Conservation (phyloP, 106 monocot genomes). For the Ottelia alismoides region DNA sequence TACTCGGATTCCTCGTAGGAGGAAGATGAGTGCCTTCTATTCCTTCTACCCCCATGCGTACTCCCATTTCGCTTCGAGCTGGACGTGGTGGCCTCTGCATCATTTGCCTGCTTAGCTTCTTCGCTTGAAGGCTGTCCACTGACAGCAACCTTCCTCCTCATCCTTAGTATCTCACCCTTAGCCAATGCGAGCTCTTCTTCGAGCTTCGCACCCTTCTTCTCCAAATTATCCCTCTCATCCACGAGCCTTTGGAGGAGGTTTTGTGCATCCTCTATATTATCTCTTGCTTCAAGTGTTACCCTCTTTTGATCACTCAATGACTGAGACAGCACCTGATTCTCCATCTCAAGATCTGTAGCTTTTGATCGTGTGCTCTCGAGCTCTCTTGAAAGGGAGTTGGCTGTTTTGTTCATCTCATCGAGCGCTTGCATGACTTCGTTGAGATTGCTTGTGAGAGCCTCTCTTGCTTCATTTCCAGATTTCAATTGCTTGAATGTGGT, state of each 20-base stretch:
- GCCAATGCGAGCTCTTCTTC: constrained; percentile 78
- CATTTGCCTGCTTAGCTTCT: constrained; percentile 12
- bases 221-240: constrained; percentile 49
- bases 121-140: constrained; percentile 17
- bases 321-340: constrained; percentile 64
- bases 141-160: constrained; percentile 34
- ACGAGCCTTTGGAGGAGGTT: constrained; percentile 47
- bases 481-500: constrained; percentile 33
- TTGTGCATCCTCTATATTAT: constrained; percentile 83
- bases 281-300: constrained; percentile 40
- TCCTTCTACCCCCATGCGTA: no score
- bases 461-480: constrained; percentile 41
- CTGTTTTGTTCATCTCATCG: constrained; percentile 57
- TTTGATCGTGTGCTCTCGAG: constrained; percentile 46
- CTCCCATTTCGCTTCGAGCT: constrained; percentile 22
- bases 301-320: constrained; percentile 53
- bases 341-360: constrained; percentile 42
- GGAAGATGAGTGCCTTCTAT: no score
- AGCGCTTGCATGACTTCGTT: constrained; percentile 68
- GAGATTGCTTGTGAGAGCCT: constrained; percentile 44
- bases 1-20: no score
- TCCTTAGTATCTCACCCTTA: constrained; percentile 72
- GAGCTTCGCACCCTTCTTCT: constrained; percentile 38
- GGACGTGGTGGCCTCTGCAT: constrained; percentile 19
- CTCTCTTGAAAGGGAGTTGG: constrained; percentile 50